Evolutionary conservation across 2,329 filamentous ascomycete species (phyloP).

Genomic region (Laburnicola sp.): DNA sequence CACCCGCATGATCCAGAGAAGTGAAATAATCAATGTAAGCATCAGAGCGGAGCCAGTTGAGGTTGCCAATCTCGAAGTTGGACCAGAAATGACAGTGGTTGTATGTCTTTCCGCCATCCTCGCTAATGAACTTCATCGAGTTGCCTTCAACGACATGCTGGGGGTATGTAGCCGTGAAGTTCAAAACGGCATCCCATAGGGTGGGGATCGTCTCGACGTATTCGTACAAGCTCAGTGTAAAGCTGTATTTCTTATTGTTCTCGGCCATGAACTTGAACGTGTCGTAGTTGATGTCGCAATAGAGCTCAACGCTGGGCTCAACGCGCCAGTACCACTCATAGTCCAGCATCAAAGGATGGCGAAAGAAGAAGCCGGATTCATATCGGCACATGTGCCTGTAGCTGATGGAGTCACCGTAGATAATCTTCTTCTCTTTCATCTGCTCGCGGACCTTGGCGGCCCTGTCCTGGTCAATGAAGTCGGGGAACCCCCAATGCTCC

Average conservation of each 20-base stretch:
- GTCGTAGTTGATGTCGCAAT: constrained; percentile 93
- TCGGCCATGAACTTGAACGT: constrained; percentile 97
- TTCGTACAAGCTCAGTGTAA: constrained; percentile 92
- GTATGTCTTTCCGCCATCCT: constrained; percentile 88
- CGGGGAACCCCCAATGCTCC: constrained; percentile 97
- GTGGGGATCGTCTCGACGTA: constrained; percentile 96
- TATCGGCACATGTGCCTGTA: constrained; percentile 99
- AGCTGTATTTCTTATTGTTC: constrained; percentile 97
- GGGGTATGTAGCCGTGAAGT: constrained; percentile 87
- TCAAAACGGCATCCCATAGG: constrained; percentile 92
- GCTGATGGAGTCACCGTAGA: constrained; percentile 95
- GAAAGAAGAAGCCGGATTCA: constrained; percentile 99
- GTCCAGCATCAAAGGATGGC: constrained; percentile 86
- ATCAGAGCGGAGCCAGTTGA: constrained; percentile 89
- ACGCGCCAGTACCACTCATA: constrained; percentile 99
- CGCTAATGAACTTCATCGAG: constrained; percentile 86
- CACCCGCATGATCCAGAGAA: constrained; percentile 82
- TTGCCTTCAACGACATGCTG: constrained; percentile 85
- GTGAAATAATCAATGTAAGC: constrained; percentile 91
- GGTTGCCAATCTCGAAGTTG: constrained; percentile 95
- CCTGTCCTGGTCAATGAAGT: constrained; percentile 93
- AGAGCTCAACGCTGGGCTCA: constrained; percentile 94
- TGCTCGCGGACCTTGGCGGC: constrained; percentile 88
- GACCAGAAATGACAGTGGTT: constrained; percentile 99
- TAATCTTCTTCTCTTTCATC: constrained; percentile 93